Base-by-base conservation (phyloP, 352 stramenopile genomes). In the Phytopythium montanum region DNA sequence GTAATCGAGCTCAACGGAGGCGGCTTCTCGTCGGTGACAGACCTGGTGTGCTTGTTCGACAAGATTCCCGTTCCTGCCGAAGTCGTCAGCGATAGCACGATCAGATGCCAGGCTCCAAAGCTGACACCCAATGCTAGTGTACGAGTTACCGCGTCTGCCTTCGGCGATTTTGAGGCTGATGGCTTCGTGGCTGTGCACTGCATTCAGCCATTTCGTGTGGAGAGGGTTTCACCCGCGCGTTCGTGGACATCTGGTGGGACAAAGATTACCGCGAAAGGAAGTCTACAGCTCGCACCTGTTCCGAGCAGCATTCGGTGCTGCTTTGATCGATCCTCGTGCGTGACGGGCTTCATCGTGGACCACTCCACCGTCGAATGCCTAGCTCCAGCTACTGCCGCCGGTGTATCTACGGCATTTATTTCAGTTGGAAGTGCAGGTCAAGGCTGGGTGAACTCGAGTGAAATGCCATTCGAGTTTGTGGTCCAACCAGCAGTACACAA, bases 11-110 rank as follows among this genome's bases (percentile, higher is more conserved):
- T 90, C 0, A 34, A 42, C 14, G 76, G 77, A 19, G 49, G 53
- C 48, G 80, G 75, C 0, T 87, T 85, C 46, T 59, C 64, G 6
- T 68, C 70, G 38, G 13, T 60, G 38, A 69, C 41, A 2, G 54
- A 54, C 7, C 54, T 83, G 23, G 51, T 46, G n/a, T 90, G 80
- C 21, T 31, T 75, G 21, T 85, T 90, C 31, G 50, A 65, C 41
- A 23, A 50, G 10, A 64, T 65, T 16, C 41, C 71, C 25, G 73
- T 73, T 4, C 58, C 54, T 12, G 77, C 71, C 8, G 8, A 39
- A 5, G 68, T 70, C 29, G n/a, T 75, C 16, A 81, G 64, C 50
- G 57, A 66, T 25, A 72, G 51, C n/a, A 54, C 67, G 16, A 31
- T 74, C n/a, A 55, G 26, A 18, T 87, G 79, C 14, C 55, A 9